Percentiles rank a stretch among this genome's conserved stretches.
Conservation (phyloP, 306 rosid genomes). For the Cicer pinnatifidum region DNA sequence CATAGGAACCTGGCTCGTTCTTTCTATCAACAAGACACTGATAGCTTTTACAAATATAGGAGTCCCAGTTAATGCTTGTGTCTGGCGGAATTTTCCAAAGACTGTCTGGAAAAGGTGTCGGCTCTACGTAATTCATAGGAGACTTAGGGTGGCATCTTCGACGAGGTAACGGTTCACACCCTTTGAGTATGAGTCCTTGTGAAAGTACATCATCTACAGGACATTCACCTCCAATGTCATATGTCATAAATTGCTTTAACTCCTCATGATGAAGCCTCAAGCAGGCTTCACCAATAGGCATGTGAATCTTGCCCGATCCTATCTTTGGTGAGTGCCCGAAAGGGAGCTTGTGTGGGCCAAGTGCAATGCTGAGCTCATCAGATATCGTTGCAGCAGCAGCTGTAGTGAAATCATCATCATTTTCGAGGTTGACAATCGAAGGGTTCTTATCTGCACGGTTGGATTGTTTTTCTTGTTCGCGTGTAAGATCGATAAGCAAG, state of each 20-base stretch:
- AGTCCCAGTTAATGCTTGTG: conserved; percentile 53
- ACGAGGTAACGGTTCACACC: conserved; percentile 64
- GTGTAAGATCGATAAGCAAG: conserved; percentile 52
- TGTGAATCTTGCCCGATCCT: conserved; percentile 44
- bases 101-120: conserved; percentile 48
- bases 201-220: conserved; percentile 52
- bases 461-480: conserved; percentile 48
- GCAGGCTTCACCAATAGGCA: conserved; percentile 49
- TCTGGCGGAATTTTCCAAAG: conserved; percentile 57
- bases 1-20: conserved; percentile 39
- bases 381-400: not conserved
- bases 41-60: conserved; percentile 55
- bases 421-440: conserved; percentile 6
- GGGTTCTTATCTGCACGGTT: conserved; percentile 6
- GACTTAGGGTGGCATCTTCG: conserved; percentile 58
- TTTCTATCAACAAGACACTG: conserved; percentile 49
- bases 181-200: conserved; percentile 54
- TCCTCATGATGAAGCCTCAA: conserved; percentile 45
- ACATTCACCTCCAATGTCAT: conserved; percentile 57
- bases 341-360: conserved; percentile 59
- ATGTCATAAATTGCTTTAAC: conserved; percentile 52
- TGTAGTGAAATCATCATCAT: conserved; percentile 15
- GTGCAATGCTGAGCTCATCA: conserved; percentile 45
- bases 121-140: conserved; percentile 48
- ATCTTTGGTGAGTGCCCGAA: conserved; percentile 43